A percentile compares a stretch with the other conserved stretches of the same genome.
Evolutionary conservation across 495 filamentous ascomycete genomes (phyloP).

Genomic region (Penicillium antarcticum): DNA sequence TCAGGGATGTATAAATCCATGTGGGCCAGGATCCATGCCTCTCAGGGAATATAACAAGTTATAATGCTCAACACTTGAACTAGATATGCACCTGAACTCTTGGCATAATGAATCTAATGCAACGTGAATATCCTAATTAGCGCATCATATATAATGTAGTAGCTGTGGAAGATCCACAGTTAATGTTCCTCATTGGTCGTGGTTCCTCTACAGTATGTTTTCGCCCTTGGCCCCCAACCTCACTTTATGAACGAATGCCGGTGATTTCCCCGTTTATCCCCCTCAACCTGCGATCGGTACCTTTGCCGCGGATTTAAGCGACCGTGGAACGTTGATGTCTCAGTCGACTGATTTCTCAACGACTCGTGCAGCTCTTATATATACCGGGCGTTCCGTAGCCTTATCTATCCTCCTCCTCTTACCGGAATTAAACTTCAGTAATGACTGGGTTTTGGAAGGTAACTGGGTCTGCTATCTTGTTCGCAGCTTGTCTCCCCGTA

Average conservation of each 20-base stretch:
- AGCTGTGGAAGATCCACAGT: background rate
- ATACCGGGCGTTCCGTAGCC: no score
- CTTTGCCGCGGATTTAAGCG: background rate
- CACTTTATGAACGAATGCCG: background rate
- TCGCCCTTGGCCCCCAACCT: background rate
- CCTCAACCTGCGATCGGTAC: background rate
- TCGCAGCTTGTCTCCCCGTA: background rate
- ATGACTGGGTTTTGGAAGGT: background rate
- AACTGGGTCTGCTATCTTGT: background rate
- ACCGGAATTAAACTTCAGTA: background rate
- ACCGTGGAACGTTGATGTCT: background rate
- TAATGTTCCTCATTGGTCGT: background rate
- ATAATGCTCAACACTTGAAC: background rate
- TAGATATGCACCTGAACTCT: background rate
- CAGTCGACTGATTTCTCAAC: no score
- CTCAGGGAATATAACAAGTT: background rate
- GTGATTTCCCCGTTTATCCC: background rate
- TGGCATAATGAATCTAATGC: background rate
- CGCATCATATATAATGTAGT: no score
- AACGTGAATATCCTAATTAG: background rate
- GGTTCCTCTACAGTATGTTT: no score
- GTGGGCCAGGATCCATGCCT: background rate
- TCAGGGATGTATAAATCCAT: background rate
- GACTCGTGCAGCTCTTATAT: background rate
- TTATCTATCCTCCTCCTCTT: background rate